Conservation (phyloP, 2,329 filamentous ascomycete species). For the Ascochyta pisi region DNA sequence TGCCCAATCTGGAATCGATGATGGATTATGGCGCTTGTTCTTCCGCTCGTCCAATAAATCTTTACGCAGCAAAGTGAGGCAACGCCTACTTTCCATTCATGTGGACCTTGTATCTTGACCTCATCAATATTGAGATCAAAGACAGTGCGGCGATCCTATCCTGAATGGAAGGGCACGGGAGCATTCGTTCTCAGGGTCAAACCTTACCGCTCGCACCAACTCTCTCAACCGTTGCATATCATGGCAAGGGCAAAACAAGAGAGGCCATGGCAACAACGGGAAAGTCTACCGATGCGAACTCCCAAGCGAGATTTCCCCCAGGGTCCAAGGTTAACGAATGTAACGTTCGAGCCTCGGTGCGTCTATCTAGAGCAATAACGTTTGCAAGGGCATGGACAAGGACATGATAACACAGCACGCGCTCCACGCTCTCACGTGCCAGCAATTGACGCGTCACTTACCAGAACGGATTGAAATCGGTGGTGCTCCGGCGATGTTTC, state of each 20-base stretch:
- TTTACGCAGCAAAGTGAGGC: neutral
- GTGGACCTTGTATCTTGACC: neutral
- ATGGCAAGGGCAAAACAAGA: neutral
- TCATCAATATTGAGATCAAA: neutral
- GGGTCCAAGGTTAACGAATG: neutral
- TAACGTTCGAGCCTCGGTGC: neutral
- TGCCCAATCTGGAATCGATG: no score
- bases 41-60: no score
- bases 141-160: neutral
- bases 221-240: neutral
- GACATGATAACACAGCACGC: constrained; percentile 1
- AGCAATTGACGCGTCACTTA: neutral
- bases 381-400: constrained; percentile 3
- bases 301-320: neutral
- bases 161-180: neutral
- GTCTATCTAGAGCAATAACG: neutral
- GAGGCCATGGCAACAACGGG: neutral
- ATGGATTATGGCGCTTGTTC: no score
- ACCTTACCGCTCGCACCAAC: neutral
- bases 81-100: neutral
- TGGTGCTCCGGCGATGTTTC: neutral
- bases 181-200: neutral
- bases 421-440: constrained; percentile 15
- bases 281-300: neutral
- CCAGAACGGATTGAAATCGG: no score